Percentiles rank a stretch among this genome's conserved stretches.
Evolutionary conservation across 2,329 filamentous ascomycete genomes (phyloP).

Genomic region (Knoxdaviesia proteae): DNA sequence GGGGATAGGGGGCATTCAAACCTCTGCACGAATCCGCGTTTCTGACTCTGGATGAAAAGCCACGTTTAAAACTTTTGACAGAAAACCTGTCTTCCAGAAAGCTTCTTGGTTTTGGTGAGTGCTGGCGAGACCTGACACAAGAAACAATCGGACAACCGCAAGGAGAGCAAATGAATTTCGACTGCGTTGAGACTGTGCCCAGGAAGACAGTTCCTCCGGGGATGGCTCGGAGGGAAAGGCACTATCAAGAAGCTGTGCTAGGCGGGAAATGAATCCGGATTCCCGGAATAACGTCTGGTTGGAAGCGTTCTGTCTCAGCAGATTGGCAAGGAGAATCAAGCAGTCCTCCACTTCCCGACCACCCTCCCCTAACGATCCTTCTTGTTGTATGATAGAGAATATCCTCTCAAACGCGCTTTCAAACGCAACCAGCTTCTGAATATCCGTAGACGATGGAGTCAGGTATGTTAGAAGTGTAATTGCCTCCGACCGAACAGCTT

Average conservation of each 20-base stretch:
- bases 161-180: conserved; percentile 84
- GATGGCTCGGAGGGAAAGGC: conserved; percentile 24
- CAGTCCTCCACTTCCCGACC: conserved; percentile 84
- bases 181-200: conserved; percentile 59
- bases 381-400: conserved; percentile 60
- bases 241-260: conserved; percentile 46
- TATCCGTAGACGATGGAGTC: conserved; percentile 66
- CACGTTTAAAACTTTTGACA: conserved; percentile 61
- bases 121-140: conserved; percentile 59
- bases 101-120: conserved; percentile 67
- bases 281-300: conserved; percentile 92
- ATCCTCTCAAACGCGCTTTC: conserved; percentile 81
- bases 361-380: conserved; percentile 66
- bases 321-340: conserved; percentile 71
- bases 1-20: conserved; percentile 11
- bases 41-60: conserved; percentile 58
- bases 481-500: conserved; percentile 74
- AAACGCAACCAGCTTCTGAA: conserved; percentile 90
- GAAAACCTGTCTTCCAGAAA: conserved; percentile 66
- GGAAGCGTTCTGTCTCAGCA: conserved; percentile 67
- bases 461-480: conserved; percentile 73
- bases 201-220: conserved; percentile 40
- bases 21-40: conserved; percentile 63
- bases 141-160: conserved; percentile 68
- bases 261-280: conserved; percentile 56